Base-by-base conservation (phyloP, 2,329 filamentous ascomycete genomes). In the Colletotrichum coccodes region DNA sequence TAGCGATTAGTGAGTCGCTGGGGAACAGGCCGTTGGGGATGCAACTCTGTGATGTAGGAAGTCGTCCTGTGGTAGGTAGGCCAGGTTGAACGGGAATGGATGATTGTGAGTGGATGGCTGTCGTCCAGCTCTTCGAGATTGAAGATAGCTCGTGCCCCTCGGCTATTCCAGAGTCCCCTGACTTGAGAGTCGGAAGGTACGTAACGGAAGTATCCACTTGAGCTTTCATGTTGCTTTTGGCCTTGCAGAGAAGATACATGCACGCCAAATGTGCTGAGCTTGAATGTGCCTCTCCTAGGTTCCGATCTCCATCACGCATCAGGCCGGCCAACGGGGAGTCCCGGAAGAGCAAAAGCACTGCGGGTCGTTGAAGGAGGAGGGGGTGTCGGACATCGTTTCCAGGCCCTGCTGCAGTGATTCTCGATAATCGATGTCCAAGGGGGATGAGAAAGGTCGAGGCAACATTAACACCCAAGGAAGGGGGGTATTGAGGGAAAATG, bases 1-100 rank as follows among this genome's bases (percentile, higher is more conserved):
- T 16, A 46, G 16, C 40, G 23, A 7, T 23, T 23, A 16, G 30
- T 16, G 49, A n/a, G 23, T 56, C 32, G 47, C 62, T 42, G 54
- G 61, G n/a, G 18, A 46, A 23, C 32, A 60, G 42, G 26, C 49
- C 18, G 47, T 60, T 21, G n/a, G 40, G 49, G 21, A 60, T 69
- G 66, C 21, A 60, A 66, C 66, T 56, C 47, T 56, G 61, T 30
- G 65, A 54, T 65, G 40, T 60, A 14, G 64, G 49, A 60, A 38
- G 49, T 60, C 34, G 42, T 60, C 30, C 30, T 28, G 28, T 23
- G 40, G 53, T 6, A 57, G 28, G 23, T 26, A 7, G 12, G 18
- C 28, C 28, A 56, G 52, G 38, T 28, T 30, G 36, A 42, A 54
- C 47, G 58, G 64, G 11, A 63, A 66, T 56, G 49, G 16, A 34